phyloP scores from a whole-genome alignment of 257 asterid species.

The Gentiana macrophylla region DNA sequence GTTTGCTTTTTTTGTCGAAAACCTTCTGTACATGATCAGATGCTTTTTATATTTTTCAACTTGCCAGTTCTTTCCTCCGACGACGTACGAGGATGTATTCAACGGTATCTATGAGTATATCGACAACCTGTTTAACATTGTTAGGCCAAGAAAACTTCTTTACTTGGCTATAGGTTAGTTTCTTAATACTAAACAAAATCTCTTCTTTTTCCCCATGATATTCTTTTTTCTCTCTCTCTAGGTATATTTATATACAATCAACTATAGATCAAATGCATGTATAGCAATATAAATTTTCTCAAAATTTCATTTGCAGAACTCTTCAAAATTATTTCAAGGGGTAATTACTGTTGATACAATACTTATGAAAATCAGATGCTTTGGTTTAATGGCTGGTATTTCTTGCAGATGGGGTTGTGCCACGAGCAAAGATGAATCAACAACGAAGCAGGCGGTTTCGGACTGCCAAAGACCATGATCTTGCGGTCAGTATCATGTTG shows the following conservation, averaged over 20 bases:
- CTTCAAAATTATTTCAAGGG: neutral
- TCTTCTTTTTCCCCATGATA: too few relatives aligned
- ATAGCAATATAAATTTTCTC: too few relatives aligned
- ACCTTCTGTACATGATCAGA: neutral
- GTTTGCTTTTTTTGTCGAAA: neutral
- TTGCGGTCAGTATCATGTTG: constrained; percentile 17
- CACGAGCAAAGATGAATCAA: constrained; percentile 66
- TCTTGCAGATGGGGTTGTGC: constrained; percentile 59
- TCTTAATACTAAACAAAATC: too few relatives aligned
- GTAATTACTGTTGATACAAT: neutral
- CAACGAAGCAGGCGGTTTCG: constrained; percentile 45
- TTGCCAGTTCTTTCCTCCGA: constrained; percentile 18
- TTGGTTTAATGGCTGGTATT: neutral
- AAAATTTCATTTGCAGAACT: neutral
- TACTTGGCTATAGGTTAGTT: constrained; percentile 50
- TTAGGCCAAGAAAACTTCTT: constrained; percentile 45
- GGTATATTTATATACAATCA: too few relatives aligned
- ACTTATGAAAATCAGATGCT: neutral
- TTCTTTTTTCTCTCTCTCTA: too few relatives aligned
- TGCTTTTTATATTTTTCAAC: neutral
- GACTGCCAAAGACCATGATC: constrained; percentile 29
- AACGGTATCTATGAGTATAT: constrained; percentile 25
- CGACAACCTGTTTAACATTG: constrained; percentile 37
- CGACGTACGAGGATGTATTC: constrained; percentile 48
- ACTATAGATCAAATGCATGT: too few relatives aligned